Evolutionary conservation across 140 eudicot species (phyloP).

Genomic region (Stevia rebaudiana): DNA sequence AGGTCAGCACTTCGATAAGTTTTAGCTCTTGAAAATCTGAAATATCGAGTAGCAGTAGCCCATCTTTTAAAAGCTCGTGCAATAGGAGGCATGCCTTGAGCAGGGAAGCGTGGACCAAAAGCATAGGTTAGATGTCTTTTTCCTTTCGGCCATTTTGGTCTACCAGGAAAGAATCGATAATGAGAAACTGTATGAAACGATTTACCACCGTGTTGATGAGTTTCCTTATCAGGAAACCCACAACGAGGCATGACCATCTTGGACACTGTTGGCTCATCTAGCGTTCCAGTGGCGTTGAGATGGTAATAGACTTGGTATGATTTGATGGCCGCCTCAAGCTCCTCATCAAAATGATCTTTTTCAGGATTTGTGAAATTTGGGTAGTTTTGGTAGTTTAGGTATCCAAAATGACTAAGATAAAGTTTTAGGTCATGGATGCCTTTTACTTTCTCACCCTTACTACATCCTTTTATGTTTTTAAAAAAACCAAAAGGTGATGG

Average conservation of each 20-base stretch:
- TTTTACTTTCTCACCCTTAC: constrained; percentile 29
- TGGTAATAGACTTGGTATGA: constrained; percentile 40
- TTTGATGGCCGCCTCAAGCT: constrained; percentile 34
- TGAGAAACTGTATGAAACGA: constrained; percentile 24
- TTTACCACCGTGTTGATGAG: constrained; percentile 6
- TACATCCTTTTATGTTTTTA: constrained; percentile 31
- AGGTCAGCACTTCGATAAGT: constrained; percentile 26
- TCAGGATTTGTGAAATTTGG: constrained; percentile 6
- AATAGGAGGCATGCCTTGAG: constrained; percentile 18
- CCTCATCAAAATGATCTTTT: constrained; percentile 36
- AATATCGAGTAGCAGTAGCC: constrained; percentile 25
- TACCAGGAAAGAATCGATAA: constrained; percentile 24
- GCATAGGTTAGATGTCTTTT: constrained; percentile 30
- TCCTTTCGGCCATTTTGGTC: constrained; percentile 33
- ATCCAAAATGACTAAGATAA: constrained; percentile 38
- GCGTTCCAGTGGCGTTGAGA: constrained; percentile 36
- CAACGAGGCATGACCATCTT: constrained; percentile 44
- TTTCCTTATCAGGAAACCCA: constrained; percentile 35
- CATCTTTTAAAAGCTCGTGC: constrained; percentile 35
- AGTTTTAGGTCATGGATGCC: constrained; percentile 28
- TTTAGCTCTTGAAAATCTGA: constrained; percentile 29
- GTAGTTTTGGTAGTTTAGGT: constrained; percentile 25
- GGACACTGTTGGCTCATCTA: constrained; percentile 27
- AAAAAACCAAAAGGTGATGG: constrained; percentile 33
- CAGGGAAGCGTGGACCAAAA: constrained; percentile 25